These are phyloP conservation scores for Cymbidium sinense DNA, from an alignment of 106 monocot species.

Conservation along the genomic window DNA sequence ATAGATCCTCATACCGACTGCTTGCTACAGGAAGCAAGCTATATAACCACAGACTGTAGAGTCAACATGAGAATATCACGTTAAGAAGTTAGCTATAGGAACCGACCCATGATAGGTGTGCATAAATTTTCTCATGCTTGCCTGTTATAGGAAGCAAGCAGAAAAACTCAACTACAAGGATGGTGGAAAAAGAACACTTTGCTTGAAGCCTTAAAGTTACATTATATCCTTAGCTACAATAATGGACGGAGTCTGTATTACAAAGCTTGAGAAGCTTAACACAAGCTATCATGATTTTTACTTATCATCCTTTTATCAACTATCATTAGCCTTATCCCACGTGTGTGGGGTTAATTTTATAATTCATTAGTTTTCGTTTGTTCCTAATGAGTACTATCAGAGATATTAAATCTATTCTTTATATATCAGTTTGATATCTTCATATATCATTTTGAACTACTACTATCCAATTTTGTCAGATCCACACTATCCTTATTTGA, in stretches of 20 bases:
- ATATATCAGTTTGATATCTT: background rate
- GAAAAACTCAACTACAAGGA: background rate
- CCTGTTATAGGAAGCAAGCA: background rate
- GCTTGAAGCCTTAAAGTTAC: background rate
- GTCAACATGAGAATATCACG: background rate
- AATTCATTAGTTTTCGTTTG: background rate
- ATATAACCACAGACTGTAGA: background rate
- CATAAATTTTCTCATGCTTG: background rate
- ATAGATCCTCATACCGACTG: too few relatives aligned
- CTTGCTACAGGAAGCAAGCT: too few relatives aligned
- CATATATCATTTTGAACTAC: too few relatives aligned
- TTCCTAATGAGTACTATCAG: background rate
- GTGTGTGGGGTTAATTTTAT: background rate
- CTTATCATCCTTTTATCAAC: background rate
- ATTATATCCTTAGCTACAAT: background rate
- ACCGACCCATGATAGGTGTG: background rate
- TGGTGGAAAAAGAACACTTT: background rate
- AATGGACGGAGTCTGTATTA: too few relatives aligned
- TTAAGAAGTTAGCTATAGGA: background rate
- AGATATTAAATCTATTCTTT: background rate
- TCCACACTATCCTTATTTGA: background rate
- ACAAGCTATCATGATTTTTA: background rate
- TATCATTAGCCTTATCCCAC: background rate
- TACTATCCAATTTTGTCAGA: background rate
- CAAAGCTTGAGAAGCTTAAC: too few relatives aligned